Conservation (phyloP, 2,329 filamentous ascomycete genomes). For the Cercospora sojina region DNA sequence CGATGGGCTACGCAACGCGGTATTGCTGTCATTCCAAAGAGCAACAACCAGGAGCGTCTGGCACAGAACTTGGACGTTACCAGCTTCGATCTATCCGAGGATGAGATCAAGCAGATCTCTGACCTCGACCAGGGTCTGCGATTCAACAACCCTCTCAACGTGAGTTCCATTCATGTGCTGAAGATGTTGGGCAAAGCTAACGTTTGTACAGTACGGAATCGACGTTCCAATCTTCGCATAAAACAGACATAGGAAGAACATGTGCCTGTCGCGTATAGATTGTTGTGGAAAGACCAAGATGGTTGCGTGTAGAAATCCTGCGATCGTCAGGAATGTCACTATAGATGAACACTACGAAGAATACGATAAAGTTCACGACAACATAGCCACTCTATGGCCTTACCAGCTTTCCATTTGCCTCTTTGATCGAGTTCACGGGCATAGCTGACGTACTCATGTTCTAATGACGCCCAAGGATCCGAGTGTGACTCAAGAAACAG, state of each 20-base stretch:
- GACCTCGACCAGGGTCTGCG: slow-evolving; percentile 64
- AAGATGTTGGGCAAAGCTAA: neutral
- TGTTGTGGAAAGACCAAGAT: slow-evolving; percentile 1
- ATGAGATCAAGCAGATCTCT: slow-evolving; percentile 67
- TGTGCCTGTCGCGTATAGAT: neutral
- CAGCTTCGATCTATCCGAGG: slow-evolving; percentile 63
- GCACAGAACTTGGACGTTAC: slow-evolving; percentile 66
- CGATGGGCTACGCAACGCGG: slow-evolving; percentile 84
- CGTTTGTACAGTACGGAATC: slow-evolving; percentile 17
- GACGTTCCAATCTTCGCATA: slow-evolving; percentile 29
- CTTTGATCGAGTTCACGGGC: neutral
- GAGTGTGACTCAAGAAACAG: neutral
- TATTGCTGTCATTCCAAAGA: slow-evolving; percentile 81
- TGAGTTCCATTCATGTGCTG: slow-evolving; percentile 43
- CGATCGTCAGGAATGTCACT: neutral
- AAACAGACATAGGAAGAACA: neutral
- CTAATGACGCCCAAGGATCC: neutral
- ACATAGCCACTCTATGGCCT: neutral
- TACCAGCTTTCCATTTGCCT: slow-evolving; percentile 5
- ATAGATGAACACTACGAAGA: neutral
- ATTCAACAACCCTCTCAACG: slow-evolving; percentile 74
- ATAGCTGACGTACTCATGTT: neutral
- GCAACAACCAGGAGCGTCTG: slow-evolving; percentile 58
- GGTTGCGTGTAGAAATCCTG: neutral
- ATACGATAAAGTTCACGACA: slow-evolving; percentile 6